Base-by-base conservation (phyloP, 805 yeast species). In the Suhomyces xylopsoci region DNA sequence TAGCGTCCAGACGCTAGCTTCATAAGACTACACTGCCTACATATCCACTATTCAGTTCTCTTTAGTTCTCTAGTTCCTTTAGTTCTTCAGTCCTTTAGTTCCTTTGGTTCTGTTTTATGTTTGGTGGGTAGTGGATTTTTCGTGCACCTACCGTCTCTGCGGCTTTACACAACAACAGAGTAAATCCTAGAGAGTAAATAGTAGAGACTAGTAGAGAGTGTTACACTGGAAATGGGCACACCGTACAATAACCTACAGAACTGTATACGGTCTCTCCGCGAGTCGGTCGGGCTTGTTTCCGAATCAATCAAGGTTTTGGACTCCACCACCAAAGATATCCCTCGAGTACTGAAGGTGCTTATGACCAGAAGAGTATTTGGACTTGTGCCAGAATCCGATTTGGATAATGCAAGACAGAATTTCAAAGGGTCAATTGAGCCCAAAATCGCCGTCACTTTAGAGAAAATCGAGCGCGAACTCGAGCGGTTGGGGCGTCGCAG, bases 291-390 rank as follows among this genome's bases (percentile, higher is more conserved):
- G 3, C 62, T 76, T 3, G 62, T 78, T 1, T 62, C 62, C 15
- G 63, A 66, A 44, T 66, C 80, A 5, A 56, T 74, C 50, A 52
- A 59, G 14, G 57, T 67, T 5, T 60, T 79, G 5, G 76, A 66
- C 50, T 58, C 67, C 3, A 63, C 73, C 3, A 70, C 77, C 3
- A 63, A 66, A 9, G 82, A 81, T 54, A 69, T 74, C 15, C 60
- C 71, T 1, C 57, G 81, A 7, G 62, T 79, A 36, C 68, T 66
- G 38, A 63, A 62, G 20, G 73, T 80, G 6, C 65, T 81, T n/a
- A 58, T 66, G 17, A 78, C 81, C 6, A 67, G 69, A 42, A 70
- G 77, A 34, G 79, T 80, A 20, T 81, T 80, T 64, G 81, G 81
- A 5, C 62, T 81, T 10, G 74, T 81, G 0, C 82, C 84, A 0